Base-by-base conservation (phyloP, 371 early-diverging fungal genomes). In the Nematocida ironsii region DNA sequence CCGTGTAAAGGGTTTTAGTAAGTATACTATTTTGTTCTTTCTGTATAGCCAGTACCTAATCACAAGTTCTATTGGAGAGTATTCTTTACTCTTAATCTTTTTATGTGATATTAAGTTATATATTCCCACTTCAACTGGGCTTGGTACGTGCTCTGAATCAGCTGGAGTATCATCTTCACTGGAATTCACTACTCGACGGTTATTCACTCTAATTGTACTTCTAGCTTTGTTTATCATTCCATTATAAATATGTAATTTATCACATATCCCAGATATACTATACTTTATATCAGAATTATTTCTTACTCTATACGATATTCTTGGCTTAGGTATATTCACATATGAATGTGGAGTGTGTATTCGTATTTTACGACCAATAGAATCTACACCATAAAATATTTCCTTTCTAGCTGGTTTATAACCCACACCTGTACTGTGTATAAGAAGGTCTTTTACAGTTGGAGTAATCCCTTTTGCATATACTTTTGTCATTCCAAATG, bases 301-400 rank as follows among this genome's bases (percentile, higher is more conserved):
- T 42, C 9, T 1, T 42, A 52, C 40, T 9, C 18, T 42, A 44
- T 64, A 73, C 18, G 23, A 6, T n/a, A 73, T 20, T 13, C n/a
- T 45, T 6, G 56, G 76, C 39, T 42, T 27, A 11, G 18, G 16
- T 2, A 27, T 3, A 13, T 54, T 55, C 11, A 45, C 48, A 47
- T 69, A 58, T 7, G 13, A n/a, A 33, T 75, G 68, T 6, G 27
- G 48, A 16, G 76, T 75, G 13, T 48, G 13, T 42, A 75, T 44
- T 52, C 23, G 39, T 5, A 75, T 13, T 33, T 16, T 33, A 7
- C 54, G 33, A 7, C 62, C 69, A 16, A 39, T n/a, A 45, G 5
- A 70, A 45, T 75, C 76, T 23, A 13, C 20, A 0, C 74, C 76
- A 44, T 23, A 55, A 47, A 70, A 75, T 23, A 25, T 47, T 42